Percentiles rank a stretch among this genome's conserved stretches.
phyloP scores from a whole-genome alignment of 2,329 filamentous ascomycete genomes.

The Pseudogymnoascus sp. region DNA sequence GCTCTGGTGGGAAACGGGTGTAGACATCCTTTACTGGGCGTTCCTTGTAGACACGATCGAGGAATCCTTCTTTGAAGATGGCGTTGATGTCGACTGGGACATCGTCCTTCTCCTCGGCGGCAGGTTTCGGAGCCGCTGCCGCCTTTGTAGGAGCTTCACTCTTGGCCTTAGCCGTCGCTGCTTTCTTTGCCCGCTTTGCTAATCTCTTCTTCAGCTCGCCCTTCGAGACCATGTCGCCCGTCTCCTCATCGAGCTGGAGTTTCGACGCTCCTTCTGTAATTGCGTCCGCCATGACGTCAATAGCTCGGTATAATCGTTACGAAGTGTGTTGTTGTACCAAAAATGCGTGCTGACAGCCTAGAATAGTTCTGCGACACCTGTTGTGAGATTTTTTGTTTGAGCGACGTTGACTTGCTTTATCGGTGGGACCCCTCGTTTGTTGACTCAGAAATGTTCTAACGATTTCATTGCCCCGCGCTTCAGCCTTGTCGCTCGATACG shows the following conservation, averaged over 20 bases:
- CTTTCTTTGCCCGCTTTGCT: constrained; percentile 54
- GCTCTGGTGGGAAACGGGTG: constrained; percentile 76
- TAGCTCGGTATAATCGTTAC: neutral
- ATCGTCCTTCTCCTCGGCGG: constrained; percentile 22
- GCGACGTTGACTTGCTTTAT: neutral
- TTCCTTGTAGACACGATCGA: constrained; percentile 65
- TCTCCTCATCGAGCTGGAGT: constrained; percentile 56
- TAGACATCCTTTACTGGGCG: constrained; percentile 55
- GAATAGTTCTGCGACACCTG: neutral
- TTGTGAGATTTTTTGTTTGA: neutral
- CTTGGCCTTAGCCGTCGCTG: constrained; percentile 46
- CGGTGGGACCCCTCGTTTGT: neutral
- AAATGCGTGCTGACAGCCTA: neutral
- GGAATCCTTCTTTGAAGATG: constrained; percentile 77
- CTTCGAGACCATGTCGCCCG: constrained; percentile 60
- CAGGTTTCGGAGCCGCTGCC: constrained; percentile 26
- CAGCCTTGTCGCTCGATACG: constrained; percentile 1
- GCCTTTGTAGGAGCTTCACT: constrained; percentile 34
- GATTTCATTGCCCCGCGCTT: constrained; percentile 4
- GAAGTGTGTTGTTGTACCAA: neutral
- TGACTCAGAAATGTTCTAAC: constrained; percentile 5
- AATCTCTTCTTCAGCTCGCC: constrained; percentile 56
- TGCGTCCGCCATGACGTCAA: constrained; percentile 40
- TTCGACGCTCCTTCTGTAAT: constrained; percentile 43
- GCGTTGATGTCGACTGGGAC: constrained; percentile 49